Percentiles rank a stretch among this genome's conserved stretches.
Evolutionary conservation across 768 basidiomycete genomes (phyloP).

Genomic region (Pulveroboletus ravenelii): DNA sequence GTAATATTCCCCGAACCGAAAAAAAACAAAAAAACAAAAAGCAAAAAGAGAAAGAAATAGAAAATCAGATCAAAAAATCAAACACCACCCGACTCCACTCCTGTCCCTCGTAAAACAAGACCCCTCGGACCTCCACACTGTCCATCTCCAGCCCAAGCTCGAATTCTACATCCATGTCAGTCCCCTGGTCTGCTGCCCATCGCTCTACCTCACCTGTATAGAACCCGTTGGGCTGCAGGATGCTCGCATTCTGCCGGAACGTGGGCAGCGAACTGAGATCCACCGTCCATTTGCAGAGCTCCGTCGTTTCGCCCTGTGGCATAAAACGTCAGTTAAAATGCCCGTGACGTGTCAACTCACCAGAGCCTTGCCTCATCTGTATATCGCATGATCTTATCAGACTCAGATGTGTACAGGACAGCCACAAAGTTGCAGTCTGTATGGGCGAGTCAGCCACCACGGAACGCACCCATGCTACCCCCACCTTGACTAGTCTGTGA

Average conservation of each 20-base stretch:
- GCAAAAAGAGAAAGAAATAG: not conserved
- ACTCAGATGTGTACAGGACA: slow-evolving; percentile 73
- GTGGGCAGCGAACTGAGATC: slow-evolving; percentile 73
- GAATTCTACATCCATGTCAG: slow-evolving; percentile 49
- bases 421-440: slow-evolving; percentile 77
- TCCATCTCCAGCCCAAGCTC: slow-evolving; percentile 81
- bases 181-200: not conserved
- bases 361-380: slow-evolving; percentile 59
- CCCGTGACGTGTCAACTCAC: slow-evolving; percentile 12
- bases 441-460: not conserved
- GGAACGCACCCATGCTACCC: slow-evolving; percentile 9
- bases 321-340: slow-evolving; percentile 21
- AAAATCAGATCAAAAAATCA: slow-evolving; percentile 38
- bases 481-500: slow-evolving; percentile 52
- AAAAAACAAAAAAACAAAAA: not conserved
- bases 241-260: slow-evolving; percentile 67
- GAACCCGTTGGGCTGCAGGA: slow-evolving; percentile 58
- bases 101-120: slow-evolving; percentile 65
- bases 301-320: slow-evolving; percentile 56
- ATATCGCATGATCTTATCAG: slow-evolving; percentile 74
- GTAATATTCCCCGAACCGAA: not conserved
- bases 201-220: slow-evolving; percentile 57
- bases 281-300: slow-evolving; percentile 85
- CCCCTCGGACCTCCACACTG: slow-evolving; percentile 82
- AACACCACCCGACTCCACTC: slow-evolving; percentile 79